Conservation (phyloP, 257 asterid species). For the Jasminum sambac region DNA sequence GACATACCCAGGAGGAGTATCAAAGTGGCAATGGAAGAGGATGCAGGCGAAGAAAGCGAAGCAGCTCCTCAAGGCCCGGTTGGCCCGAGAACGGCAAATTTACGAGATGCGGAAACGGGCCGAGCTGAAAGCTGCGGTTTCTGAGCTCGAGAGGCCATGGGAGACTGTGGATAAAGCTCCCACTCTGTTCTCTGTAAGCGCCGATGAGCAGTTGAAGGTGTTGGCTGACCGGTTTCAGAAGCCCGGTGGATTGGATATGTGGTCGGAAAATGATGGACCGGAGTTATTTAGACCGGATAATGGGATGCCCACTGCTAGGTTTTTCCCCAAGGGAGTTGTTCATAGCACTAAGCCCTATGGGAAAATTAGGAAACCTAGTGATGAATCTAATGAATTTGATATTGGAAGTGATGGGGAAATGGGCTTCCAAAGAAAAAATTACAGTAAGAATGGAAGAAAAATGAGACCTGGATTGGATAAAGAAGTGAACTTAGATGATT, state of each 20-base stretch:
- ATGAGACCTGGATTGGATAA: conserved; percentile 17
- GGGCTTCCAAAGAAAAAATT: conserved; percentile 23
- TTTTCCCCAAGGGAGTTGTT: conserved; percentile 91
- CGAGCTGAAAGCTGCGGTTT: conserved; percentile 87
- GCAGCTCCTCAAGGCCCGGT: conserved; percentile 82
- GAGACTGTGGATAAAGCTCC: conserved; percentile 85
- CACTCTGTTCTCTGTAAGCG: conserved; percentile 74
- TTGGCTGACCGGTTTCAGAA: conserved; percentile 95
- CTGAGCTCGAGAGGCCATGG: conserved; percentile 98
- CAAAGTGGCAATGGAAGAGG: conserved; percentile 97
- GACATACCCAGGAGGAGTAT: conserved; percentile 95
- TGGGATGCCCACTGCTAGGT: conserved; percentile 69
- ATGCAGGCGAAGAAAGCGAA: conserved; percentile 90
- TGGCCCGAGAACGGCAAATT: conserved; percentile 85
- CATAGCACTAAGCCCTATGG: conserved; percentile 76
- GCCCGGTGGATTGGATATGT: conserved; percentile 94
- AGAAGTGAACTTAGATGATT: conserved; percentile 29
- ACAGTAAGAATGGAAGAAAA: conserved; percentile 20
- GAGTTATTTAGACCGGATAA: conserved; percentile 61
- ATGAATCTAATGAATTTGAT: conserved; percentile 26
- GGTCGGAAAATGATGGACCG: conserved; percentile 93
- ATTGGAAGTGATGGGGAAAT: conserved; percentile 19
- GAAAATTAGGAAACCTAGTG: conserved; percentile 27
- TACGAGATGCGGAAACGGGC: conserved; percentile 96
- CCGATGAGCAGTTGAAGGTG: conserved; percentile 92